Evolutionary conservation across 2,329 filamentous ascomycete genomes (phyloP).

Genomic region (Xylaria hypoxylon): DNA sequence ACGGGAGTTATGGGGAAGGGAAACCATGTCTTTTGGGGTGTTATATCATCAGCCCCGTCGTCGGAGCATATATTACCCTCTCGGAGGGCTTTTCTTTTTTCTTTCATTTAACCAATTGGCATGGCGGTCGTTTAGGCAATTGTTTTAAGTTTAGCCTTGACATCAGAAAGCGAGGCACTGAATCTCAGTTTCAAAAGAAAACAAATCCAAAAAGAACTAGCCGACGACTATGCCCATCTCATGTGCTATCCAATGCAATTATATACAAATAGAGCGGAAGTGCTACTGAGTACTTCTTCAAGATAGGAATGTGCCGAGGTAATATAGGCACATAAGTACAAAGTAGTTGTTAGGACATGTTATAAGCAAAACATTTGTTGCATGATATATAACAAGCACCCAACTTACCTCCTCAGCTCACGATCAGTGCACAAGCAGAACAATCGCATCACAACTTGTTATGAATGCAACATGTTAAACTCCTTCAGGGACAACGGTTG

Average conservation of each 20-base stretch:
- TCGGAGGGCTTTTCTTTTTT: constrained; percentile 17
- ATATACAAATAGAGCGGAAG: constrained; percentile 4
- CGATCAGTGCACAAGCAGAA: background rate
- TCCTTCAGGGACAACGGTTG: no score
- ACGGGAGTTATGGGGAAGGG: constrained; percentile 40
- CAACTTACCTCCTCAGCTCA: background rate
- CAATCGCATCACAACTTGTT: background rate
- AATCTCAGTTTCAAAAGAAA: constrained; percentile 18
- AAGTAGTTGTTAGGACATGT: background rate
- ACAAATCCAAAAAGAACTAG: constrained; percentile 5
- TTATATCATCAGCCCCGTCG: constrained; percentile 19
- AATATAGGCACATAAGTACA: background rate
- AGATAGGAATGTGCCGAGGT: background rate
- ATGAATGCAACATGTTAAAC: background rate
- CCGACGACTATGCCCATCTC: background rate
- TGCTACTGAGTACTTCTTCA: background rate
- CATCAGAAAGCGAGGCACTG: constrained; percentile 20
- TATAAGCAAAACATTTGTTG: background rate
- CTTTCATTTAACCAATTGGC: constrained; percentile 24
- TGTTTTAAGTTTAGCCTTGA: constrained; percentile 5
- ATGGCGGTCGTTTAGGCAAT: constrained; percentile 22
- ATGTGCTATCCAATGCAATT: background rate
- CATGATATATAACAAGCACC: background rate
- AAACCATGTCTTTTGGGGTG: constrained; percentile 30
- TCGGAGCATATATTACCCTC: constrained; percentile 33